Conservation (phyloP, 352 stramenopile genomes). For the Phytophthora chlamydospora region DNA sequence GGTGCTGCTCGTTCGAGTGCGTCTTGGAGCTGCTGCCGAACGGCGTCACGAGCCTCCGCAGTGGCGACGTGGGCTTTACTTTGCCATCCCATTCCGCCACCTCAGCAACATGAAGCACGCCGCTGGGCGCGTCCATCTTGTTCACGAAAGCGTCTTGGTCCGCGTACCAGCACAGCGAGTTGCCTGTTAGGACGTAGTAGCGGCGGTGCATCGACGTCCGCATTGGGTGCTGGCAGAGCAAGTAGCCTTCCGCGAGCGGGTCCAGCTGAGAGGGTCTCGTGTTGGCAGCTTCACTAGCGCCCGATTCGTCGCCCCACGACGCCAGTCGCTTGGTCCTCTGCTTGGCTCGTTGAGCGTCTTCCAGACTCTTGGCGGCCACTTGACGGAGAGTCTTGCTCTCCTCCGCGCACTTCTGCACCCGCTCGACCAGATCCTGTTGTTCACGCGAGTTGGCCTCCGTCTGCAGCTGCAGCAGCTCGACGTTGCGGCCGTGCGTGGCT, state of each 20-base stretch:
- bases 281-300: conserved; percentile 7
- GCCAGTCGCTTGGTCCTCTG: conserved; percentile 52
- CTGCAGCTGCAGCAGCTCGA: conserved; percentile 34
- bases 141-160: conserved; percentile 64
- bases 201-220: conserved; percentile 71
- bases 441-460: conserved; percentile 28
- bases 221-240: conserved; percentile 69
- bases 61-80: conserved; percentile 35
- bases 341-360: conserved; percentile 68
- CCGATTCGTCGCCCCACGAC: conserved; percentile 53
- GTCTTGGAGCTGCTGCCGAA: conserved; percentile 42
- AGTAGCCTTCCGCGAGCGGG: conserved; percentile 70
- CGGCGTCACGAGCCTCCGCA: conserved; percentile 27
- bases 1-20: conserved; percentile 41
- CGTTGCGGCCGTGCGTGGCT: conserved; percentile 43
- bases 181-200: conserved; percentile 82
- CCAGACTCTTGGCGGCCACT: conserved; percentile 48
- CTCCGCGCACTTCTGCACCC: conserved; percentile 36
- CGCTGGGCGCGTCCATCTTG: conserved; percentile 53
- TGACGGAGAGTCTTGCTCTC: conserved; percentile 53
- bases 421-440: conserved; percentile 34
- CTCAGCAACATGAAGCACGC: conserved; percentile 68
- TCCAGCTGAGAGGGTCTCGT: conserved; percentile 62
- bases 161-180: conserved; percentile 84
- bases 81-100: conserved; percentile 74